Evolutionary conservation across 2,329 filamentous ascomycete genomes (phyloP), one percentile per base, ranked within the genome.

Genomic region (Aspergillus hortae): DNA sequence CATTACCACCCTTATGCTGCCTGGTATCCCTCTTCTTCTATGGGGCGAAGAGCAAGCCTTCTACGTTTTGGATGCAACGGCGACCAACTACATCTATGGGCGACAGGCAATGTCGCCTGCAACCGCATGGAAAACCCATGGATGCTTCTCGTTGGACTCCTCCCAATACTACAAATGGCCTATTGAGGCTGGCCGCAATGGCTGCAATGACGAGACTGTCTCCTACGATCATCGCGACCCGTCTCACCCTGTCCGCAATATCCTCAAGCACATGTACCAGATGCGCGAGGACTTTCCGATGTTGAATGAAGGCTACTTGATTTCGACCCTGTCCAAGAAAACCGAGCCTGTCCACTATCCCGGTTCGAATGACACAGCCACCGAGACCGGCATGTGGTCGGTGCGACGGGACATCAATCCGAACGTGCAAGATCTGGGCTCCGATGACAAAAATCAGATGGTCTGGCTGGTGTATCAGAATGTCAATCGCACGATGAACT

Each of bases 11-110:
- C 62, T 86, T 46, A 70, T 83, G 41, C 74, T 86, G 62, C 83
- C 83, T 1, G 83, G 83, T 14, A 82, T 85, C 30, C 81, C 84
- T 0, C 64, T 84, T 25, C 67, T 85, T 14, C 74, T 80, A 14
- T 87, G 82, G 80, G 84, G 84, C n/a, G 84, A 87, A 62, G 84
- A 87, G 61, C 84, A 87, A 66, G 80, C 78, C 0, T 83, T 83
- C 55, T 86, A 86, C 58, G 70, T 85, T 0, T 68, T 86, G 2
- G 84, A 87, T 62, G 85, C 81, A 53, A 85, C 83, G 0, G 83
- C 83, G 4, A 71, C 72, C 52, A 86, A 87, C 60, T 87, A 87
- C 61, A 77, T 87, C 40, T 87, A 82, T 62, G 84, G 84, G 19
- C 79, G 84, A 58, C 80, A 83, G 62, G 71, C 84, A 2, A 85